Conservation (phyloP, 2,329 filamentous ascomycete genomes). For the Colletotrichum orbiculare region DNA sequence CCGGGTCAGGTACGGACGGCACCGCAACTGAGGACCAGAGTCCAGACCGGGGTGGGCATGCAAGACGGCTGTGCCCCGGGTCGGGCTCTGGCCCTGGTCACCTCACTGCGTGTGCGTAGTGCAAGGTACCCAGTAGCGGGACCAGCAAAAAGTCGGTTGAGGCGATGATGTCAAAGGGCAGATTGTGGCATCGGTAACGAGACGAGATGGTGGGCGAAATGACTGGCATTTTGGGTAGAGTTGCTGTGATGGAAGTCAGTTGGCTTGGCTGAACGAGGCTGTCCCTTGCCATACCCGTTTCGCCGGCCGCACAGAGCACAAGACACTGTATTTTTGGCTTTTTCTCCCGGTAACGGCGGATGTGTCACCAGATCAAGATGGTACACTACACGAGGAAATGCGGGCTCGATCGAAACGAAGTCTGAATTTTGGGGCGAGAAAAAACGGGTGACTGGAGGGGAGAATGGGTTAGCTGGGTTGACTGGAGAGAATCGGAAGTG, state of each 20-base stretch:
- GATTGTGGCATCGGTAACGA: slow-evolving; percentile 10
- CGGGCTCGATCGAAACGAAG: slow-evolving; percentile 18
- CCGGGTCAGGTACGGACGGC: slow-evolving; percentile 1
- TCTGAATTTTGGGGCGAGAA: slow-evolving; percentile 6
- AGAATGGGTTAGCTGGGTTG: slow-evolving; percentile 30
- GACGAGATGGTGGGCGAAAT: slow-evolving; percentile 4
- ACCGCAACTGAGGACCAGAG: background rate
- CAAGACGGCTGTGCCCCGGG: slow-evolving; percentile 21
- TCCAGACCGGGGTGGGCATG: slow-evolving; percentile 20
- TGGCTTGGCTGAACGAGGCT: slow-evolving; percentile 6
- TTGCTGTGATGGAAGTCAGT: slow-evolving; percentile 1
- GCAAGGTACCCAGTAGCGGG: slow-evolving; percentile 8
- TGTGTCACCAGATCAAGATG: background rate
- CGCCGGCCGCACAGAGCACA: background rate
- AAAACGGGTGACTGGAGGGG: slow-evolving; percentile 26
- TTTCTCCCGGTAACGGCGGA: background rate
- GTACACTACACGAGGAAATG: slow-evolving; percentile 18
- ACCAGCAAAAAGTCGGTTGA: slow-evolving; percentile 17
- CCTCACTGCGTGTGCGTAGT: background rate
- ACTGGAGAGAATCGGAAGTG: slow-evolving; percentile 15
- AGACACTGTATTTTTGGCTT: background rate
- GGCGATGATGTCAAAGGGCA: slow-evolving; percentile 32
- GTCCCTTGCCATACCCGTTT: slow-evolving; percentile 2
- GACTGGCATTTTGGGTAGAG: slow-evolving; percentile 18
- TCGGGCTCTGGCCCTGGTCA: slow-evolving; percentile 16